Conservation (phyloP, 495 filamentous ascomycete species). For the Pyrenula aspistea region DNA sequence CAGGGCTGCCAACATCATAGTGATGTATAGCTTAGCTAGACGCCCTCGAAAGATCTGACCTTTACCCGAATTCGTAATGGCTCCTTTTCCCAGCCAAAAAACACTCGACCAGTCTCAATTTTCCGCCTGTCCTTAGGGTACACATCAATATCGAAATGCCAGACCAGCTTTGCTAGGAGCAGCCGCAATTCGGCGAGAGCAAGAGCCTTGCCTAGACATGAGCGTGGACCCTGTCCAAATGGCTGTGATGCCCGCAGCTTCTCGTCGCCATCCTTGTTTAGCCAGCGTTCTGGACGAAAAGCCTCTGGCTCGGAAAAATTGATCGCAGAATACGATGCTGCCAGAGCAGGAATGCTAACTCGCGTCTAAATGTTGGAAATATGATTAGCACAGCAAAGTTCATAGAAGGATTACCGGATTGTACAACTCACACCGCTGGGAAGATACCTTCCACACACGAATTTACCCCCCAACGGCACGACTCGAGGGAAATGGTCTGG, state of each 20-base stretch:
- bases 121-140: neutral
- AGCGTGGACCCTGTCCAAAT: neutral
- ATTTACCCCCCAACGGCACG: slow-evolving; percentile 25
- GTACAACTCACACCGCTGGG: neutral
- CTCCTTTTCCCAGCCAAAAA: neutral
- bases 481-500: slow-evolving; percentile 32
- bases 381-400: neutral
- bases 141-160: neutral
- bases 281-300: neutral
- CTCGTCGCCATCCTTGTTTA: neutral
- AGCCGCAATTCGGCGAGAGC: neutral
- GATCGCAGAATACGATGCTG: neutral
- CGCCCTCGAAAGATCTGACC: too few species aligned
- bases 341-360: neutral
- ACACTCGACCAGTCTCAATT: neutral
- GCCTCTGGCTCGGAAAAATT: neutral
- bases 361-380: neutral
- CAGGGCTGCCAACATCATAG: too few species aligned
- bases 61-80: too few species aligned
- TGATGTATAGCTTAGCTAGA: too few species aligned
- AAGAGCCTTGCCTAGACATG: neutral
- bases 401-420: neutral
- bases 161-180: neutral
- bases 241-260: neutral
- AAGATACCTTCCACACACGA: slow-evolving; percentile 31